Conservation (phyloP, 306 rosid genomes). For the Hylodesmum podocarpum region DNA sequence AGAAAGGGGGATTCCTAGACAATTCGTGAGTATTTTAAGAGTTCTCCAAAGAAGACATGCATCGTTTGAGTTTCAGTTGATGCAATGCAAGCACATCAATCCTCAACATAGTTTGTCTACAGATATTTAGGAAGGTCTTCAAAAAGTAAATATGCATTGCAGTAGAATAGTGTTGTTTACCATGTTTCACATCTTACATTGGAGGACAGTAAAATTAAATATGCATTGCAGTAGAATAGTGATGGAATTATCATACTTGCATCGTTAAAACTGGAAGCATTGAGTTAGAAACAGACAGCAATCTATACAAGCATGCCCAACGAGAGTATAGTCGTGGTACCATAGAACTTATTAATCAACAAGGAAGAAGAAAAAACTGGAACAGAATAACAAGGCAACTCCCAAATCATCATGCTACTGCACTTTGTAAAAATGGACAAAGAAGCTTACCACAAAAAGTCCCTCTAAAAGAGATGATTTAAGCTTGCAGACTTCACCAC, state of each 20-base stretch:
- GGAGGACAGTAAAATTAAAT: constrained; percentile 5
- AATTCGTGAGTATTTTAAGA: neutral
- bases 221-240: neutral
- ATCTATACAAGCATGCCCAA: constrained; percentile 11
- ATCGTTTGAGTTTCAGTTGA: constrained; percentile 19
- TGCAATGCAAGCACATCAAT: constrained; percentile 2
- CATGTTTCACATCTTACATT: neutral
- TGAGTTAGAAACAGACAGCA: constrained; percentile 9
- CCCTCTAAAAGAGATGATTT: constrained; percentile 97
- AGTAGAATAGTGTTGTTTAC: neutral
- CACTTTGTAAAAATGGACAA: constrained; percentile 20
- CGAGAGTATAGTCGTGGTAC: neutral
- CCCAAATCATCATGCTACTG: neutral
- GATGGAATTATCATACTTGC: constrained; percentile 2
- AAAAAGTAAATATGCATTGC: neutral
- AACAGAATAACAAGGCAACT: neutral
- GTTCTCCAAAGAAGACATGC: neutral
- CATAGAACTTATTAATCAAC: constrained; percentile 8
- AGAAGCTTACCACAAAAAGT: constrained; percentile 73
- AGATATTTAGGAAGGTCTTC: neutral
- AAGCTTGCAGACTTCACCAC: constrained; percentile 83
- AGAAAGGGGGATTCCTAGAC: neutral
- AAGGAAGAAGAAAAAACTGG: neutral
- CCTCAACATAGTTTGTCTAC: neutral
- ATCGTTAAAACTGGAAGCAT: constrained; percentile 10